Evolutionary conservation across 345 rosid species (phyloP), one percentile per base, ranked within the genome.

Genomic region (Eucalyptus tenuipes): DNA sequence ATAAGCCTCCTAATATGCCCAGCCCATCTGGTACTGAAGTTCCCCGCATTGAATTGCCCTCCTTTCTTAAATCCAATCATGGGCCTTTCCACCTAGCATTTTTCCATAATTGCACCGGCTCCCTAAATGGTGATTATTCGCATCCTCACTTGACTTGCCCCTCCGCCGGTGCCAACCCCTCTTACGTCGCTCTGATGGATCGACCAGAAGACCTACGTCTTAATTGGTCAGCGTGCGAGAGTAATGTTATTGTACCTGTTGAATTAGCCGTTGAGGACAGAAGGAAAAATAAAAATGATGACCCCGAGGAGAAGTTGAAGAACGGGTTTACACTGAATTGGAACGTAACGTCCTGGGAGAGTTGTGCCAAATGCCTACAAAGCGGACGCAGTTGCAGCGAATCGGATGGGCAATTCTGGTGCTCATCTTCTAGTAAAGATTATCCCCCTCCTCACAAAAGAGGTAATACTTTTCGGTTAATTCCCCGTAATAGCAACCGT

Each of bases 361-460:
- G n/a, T n/a, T n/a, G n/a, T n/a, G n/a, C n/a, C n/a, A n/a, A n/a
- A n/a, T n/a, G n/a, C n/a, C n/a, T n/a, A n/a, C n/a, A n/a, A n/a
- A n/a, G n/a, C n/a, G n/a, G n/a, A n/a, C n/a, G 68, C 68, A 13
- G 13, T 0, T 61, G 33, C 68, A 0, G 7, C 0, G 4, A 3
- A 57, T 0, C 0, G 31, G 17, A 12, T 13, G 15, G n/a, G n/a
- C n/a, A 42, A 42, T 7, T 1, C 6, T 42, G 5, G 7, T 42
- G 44, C 6, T 7, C 44, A 1, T 42, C 44, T 42, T 18, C 20
- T 18, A 0, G 0, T 50, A 18, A 17, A 16, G 22, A 0, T 0
- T 3, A 3, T 16, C 8, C 2, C 2, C 3, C 0, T 14, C 0
- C 50, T 5, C 0, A 0, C 40, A 1, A 14, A n/a, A 7, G 1